These are phyloP conservation scores for Marasmius sp. DNA, from an alignment of 1,284 basidiomycete genomes.

Conservation along the genomic window DNA sequence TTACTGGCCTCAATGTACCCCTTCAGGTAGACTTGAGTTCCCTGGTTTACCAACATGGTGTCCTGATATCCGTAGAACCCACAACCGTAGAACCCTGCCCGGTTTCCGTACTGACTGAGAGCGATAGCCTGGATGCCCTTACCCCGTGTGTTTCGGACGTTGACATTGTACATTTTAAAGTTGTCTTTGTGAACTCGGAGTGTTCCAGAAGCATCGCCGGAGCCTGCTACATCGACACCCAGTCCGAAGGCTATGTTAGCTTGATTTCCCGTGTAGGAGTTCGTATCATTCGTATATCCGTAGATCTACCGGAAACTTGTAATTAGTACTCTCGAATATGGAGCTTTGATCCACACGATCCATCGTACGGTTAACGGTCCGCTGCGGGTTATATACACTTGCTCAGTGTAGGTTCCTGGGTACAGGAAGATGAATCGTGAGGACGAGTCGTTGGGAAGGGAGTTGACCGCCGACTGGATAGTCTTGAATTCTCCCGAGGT, in stretches of 20 bases:
- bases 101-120: conserved; percentile 49
- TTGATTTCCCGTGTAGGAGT: conserved; percentile 36
- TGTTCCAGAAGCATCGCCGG: conserved; percentile 55
- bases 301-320: conserved; percentile 36
- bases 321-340: not conserved
- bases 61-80: conserved; percentile 55
- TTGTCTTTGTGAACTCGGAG: conserved; percentile 51
- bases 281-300: conserved; percentile 43
- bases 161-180: conserved; percentile 56
- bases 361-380: conserved; percentile 40
- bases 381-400: conserved; percentile 48
- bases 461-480: conserved; percentile 39
- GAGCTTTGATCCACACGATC: not conserved
- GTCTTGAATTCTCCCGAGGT: conserved; percentile 44
- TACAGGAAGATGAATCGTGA: conserved; percentile 51
- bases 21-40: conserved; percentile 48
- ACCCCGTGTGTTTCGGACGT: conserved; percentile 55
- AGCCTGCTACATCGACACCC: conserved; percentile 32
- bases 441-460: conserved; percentile 44
- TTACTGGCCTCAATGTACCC: conserved; percentile 45
- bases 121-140: conserved; percentile 52
- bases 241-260: conserved; percentile 37
- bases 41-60: conserved; percentile 41
- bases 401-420: conserved; percentile 54
- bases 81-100: conserved; percentile 52